Evolutionary conservation across 306 rosid species (phyloP).

Genomic region (Fragaria iinumae): DNA sequence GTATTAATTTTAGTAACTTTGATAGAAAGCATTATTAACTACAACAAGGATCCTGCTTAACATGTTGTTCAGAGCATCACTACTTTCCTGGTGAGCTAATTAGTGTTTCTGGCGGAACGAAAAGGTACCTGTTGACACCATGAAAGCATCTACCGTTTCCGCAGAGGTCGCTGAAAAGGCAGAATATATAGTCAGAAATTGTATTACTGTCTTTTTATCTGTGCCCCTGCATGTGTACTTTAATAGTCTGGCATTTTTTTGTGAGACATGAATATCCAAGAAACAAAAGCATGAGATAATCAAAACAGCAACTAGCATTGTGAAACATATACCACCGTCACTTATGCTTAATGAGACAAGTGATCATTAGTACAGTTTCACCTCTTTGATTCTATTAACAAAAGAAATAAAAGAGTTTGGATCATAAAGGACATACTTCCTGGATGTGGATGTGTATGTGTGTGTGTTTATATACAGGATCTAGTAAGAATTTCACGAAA

Average conservation of each 20-base stretch:
- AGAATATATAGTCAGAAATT: slow-evolving; percentile 5
- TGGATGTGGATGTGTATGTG: background rate
- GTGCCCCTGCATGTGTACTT: background rate
- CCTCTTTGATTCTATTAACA: background rate
- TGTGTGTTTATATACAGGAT: background rate
- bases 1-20: background rate
- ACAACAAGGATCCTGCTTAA: slow-evolving; percentile 11
- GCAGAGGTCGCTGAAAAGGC: slow-evolving; percentile 63
- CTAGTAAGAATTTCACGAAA: background rate
- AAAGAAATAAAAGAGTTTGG: background rate
- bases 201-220: background rate
- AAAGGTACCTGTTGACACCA: slow-evolving; percentile 4
- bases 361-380: background rate
- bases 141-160: slow-evolving; percentile 36
- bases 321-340: background rate
- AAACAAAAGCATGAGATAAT: background rate
- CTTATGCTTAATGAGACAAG: background rate
- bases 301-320: background rate
- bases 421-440: background rate
- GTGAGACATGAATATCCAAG: background rate
- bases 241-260: background rate
- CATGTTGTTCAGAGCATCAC: slow-evolving; percentile 15
- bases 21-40: background rate
- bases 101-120: slow-evolving; percentile 22
- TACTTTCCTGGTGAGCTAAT: slow-evolving; percentile 20